Evolutionary conservation across 305 asterid species (phyloP).

Genomic region (Lippia alba): DNA sequence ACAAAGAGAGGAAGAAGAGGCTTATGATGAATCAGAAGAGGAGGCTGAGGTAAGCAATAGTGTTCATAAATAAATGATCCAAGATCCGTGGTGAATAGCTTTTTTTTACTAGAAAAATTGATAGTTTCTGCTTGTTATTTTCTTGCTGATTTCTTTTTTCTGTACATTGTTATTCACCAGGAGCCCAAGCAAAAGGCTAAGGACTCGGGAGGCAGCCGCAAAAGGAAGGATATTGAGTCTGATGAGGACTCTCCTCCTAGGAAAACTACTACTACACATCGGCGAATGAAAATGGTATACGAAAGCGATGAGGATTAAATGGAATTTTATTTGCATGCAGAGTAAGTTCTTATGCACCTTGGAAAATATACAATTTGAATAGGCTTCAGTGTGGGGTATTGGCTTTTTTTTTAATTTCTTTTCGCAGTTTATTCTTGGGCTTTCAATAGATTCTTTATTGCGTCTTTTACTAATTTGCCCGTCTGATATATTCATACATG

Average conservation of each 20-base stretch:
- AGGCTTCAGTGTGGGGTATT: neutral
- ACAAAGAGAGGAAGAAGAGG: constrained; percentile 69
- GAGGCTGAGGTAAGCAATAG: constrained; percentile 75
- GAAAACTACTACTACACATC: constrained; percentile 70
- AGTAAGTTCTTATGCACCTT: constrained; percentile 24
- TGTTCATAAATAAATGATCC: constrained; percentile 2
- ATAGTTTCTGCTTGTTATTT: neutral
- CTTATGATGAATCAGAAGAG: constrained; percentile 83
- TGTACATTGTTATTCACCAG: constrained; percentile 42
- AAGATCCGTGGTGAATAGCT: too few species aligned
- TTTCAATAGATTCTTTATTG: neutral
- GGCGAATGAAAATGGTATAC: constrained; percentile 87
- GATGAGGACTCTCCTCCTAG: constrained; percentile 94
- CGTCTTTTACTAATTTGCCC: neutral
- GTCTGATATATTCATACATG: neutral
- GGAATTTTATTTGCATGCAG: constrained; percentile 24
- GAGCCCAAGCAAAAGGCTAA: constrained; percentile 74
- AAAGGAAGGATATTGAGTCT: constrained; percentile 86
- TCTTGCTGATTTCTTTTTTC: neutral
- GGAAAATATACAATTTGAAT: neutral
- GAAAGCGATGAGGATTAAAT: constrained; percentile 87
- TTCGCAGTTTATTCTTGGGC: neutral
- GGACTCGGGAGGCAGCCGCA: constrained; percentile 63
- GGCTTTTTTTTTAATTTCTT: neutral
- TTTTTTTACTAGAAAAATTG: neutral